A percentile compares a stretch with the other conserved stretches of the same genome.
These are phyloP conservation scores for Candida gorgasii DNA, from an alignment of 805 yeast genomes.

Conservation along the genomic window DNA sequence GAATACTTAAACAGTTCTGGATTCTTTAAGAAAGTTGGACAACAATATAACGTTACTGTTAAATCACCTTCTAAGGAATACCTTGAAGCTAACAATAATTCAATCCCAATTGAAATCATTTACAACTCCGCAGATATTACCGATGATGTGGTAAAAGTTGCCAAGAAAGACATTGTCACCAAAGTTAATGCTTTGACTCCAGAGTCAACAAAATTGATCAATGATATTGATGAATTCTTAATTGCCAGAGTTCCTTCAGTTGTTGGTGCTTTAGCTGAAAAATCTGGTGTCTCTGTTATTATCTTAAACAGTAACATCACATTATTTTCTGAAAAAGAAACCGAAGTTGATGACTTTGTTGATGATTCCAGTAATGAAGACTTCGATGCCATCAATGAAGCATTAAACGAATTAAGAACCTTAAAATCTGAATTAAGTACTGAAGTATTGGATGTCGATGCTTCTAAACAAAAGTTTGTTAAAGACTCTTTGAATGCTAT, in stretches of 20 bases:
- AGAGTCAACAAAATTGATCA: conserved; percentile 52
- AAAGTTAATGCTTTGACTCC: conserved; percentile 76
- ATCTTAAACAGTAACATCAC: conserved; percentile 57
- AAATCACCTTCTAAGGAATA: conserved; percentile 38
- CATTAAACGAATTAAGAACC: conserved; percentile 60
- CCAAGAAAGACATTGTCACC: conserved; percentile 72
- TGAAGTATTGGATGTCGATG: conserved; percentile 51
- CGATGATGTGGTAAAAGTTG: conserved; percentile 51
- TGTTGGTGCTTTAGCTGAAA: conserved; percentile 43
- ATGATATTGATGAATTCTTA: conserved; percentile 69
- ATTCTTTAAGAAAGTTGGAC: conserved; percentile 43
- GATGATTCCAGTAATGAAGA: conserved; percentile 70
- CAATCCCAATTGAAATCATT: conserved; percentile 63
- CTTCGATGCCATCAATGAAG: conserved; percentile 53
- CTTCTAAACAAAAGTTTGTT: conserved; percentile 58
- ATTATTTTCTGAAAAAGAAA: conserved; percentile 53
- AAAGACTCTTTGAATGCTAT: conserved; percentile 56
- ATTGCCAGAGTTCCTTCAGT: conserved; percentile 44
- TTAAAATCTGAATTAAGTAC: conserved; percentile 55
- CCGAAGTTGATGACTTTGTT: conserved; percentile 43
- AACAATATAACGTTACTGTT: conserved; percentile 35
- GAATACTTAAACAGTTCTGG: conserved; percentile 60
- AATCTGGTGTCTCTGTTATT: conserved; percentile 55
- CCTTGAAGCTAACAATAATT: conserved; percentile 38
- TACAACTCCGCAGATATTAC: conserved; percentile 44